These are phyloP conservation scores for Kappamyces sp. DNA, from an alignment of 192 early-diverging fungal genomes.

Conservation along the genomic window DNA sequence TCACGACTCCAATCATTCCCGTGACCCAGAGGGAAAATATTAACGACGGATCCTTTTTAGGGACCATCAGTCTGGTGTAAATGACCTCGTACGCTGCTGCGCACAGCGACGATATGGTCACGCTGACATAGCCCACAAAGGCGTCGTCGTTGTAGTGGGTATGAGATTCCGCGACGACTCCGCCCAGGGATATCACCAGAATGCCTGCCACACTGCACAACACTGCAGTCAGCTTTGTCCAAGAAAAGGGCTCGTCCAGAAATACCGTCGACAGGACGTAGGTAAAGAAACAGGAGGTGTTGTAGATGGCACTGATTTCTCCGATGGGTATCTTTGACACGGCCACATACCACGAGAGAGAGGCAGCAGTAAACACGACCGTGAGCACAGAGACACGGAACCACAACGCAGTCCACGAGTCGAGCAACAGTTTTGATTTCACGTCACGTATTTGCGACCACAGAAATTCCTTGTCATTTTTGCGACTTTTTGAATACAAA, in stretches of 20 bases:
- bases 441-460: constrained; percentile 18
- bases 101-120: constrained; percentile 55
- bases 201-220: constrained; percentile 65
- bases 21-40: constrained; percentile 71
- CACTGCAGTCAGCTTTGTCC: constrained; percentile 58
- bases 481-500: background rate
- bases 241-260: constrained; percentile 56
- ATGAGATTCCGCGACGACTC: background rate
- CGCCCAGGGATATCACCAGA: constrained; percentile 53
- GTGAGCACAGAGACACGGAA: constrained; percentile 35
- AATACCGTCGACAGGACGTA: constrained; percentile 72
- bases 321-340: constrained; percentile 68
- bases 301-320: constrained; percentile 76
- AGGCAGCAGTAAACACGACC: constrained; percentile 54
- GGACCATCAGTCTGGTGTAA: constrained; percentile 73
- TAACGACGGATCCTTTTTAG: constrained; percentile 51
- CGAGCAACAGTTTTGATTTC: constrained; percentile 6
- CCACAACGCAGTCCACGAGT: constrained; percentile 2
- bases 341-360: constrained; percentile 76
- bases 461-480: constrained; percentile 9
- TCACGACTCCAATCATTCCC: constrained; percentile 62
- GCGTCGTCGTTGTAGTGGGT: constrained; percentile 20
- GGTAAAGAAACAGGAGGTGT: constrained; percentile 76
- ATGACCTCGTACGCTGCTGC: constrained; percentile 66
- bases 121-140: constrained; percentile 33